Percentiles rank a stretch among this genome's conserved stretches.
Evolutionary conservation across 257 asterid genomes (phyloP).

Genomic region (Ophiorrhiza pumila): DNA sequence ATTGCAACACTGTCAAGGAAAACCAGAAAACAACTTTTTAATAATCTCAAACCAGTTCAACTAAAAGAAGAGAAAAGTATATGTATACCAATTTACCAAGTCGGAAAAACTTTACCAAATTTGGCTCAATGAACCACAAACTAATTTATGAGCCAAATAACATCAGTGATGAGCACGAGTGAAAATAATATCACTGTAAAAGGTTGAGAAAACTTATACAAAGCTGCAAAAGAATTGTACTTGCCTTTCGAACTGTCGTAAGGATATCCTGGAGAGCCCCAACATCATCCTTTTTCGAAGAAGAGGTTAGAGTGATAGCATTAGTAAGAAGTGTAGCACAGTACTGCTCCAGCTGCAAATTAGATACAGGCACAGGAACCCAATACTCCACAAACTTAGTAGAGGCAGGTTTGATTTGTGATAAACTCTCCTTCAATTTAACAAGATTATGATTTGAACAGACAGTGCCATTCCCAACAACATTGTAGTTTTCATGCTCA

Average conservation of each 20-base stretch:
- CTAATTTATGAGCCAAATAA: neutral
- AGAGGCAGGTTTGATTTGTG: conserved; percentile 34
- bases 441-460: conserved; percentile 55
- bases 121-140: conserved; percentile 4
- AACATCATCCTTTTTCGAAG: conserved; percentile 47
- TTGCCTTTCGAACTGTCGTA: conserved; percentile 70
- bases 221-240: conserved; percentile 25
- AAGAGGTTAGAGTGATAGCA: conserved; percentile 50
- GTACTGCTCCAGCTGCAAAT: conserved; percentile 82
- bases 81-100: neutral
- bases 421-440: conserved; percentile 40
- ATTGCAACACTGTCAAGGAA: conserved; percentile 67
- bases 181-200: neutral
- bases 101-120: neutral
- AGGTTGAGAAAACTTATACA: conserved; percentile 10
- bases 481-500: conserved; percentile 24
- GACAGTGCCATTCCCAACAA: conserved; percentile 33
- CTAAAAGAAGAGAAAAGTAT: neutral
- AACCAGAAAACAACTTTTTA: conserved; percentile 1
- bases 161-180: neutral
- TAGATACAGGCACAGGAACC: conserved; percentile 80
- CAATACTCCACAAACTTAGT: conserved; percentile 79
- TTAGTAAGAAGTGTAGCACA: conserved; percentile 65
- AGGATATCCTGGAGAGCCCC: conserved; percentile 68
- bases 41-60: neutral